Evolutionary conservation across 2,329 filamentous ascomycete species (phyloP).

Genomic region (Ophiobolus disseminans): DNA sequence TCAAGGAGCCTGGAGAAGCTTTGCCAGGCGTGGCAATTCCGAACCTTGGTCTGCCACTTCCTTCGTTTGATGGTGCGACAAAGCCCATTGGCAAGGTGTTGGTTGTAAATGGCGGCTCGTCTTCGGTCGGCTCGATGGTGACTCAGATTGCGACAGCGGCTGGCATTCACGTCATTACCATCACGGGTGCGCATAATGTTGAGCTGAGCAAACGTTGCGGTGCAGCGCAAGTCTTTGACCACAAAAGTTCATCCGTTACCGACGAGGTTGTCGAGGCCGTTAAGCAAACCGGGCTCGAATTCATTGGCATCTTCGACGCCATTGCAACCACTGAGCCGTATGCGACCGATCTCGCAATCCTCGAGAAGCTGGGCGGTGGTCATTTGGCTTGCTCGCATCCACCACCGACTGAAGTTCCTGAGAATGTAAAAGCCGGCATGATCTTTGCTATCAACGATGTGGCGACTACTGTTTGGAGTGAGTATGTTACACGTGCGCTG

Average conservation of each 20-base stretch:
- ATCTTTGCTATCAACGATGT: slow-evolving; percentile 34
- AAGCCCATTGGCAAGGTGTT: slow-evolving; percentile 42
- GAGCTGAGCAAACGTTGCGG: slow-evolving; percentile 27
- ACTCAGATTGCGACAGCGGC: slow-evolving; percentile 52
- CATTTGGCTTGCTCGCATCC: slow-evolving; percentile 49
- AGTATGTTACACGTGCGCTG: slow-evolving; percentile 35
- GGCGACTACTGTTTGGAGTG: slow-evolving; percentile 31
- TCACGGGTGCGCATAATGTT: slow-evolving; percentile 40
- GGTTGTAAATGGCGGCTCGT: slow-evolving; percentile 59
- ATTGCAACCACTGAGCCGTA: slow-evolving; percentile 32
- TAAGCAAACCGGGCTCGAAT: slow-evolving; percentile 39
- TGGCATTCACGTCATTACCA: slow-evolving; percentile 50
- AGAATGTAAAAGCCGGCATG: slow-evolving; percentile 43
- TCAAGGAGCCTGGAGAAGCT: slow-evolving; percentile 34
- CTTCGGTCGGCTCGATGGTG: slow-evolving; percentile 48
- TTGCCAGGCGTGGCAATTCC: slow-evolving; percentile 29
- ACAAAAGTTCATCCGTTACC: slow-evolving; percentile 37
- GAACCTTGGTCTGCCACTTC: slow-evolving; percentile 49
- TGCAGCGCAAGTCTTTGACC: slow-evolving; percentile 33
- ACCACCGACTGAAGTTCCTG: slow-evolving; percentile 37
- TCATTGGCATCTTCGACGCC: slow-evolving; percentile 51
- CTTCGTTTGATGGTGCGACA: slow-evolving; percentile 38
- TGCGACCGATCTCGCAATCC: slow-evolving; percentile 28
- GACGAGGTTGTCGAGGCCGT: slow-evolving; percentile 49
- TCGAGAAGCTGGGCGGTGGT: slow-evolving; percentile 39